A percentile compares a stretch with the other conserved stretches of the same genome.
Conservation (phyloP, 352 stramenopile species). For the Elongisporangium prolatum region DNA sequence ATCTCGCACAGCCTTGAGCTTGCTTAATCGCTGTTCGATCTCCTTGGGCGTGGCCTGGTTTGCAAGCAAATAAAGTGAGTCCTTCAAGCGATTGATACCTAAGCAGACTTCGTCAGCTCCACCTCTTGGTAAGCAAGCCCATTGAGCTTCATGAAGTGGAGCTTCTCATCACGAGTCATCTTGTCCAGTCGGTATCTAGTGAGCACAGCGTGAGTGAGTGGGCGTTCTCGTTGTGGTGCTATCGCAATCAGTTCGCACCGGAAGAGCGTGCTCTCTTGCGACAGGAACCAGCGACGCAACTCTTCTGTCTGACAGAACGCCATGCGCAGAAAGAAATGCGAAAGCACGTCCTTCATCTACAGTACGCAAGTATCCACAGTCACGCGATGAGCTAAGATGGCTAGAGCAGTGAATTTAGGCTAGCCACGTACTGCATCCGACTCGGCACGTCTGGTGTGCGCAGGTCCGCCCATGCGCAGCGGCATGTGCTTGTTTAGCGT, state of each 20-base stretch:
- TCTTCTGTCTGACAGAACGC: conserved; percentile 98
- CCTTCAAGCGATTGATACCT: background rate
- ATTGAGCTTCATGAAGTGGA: conserved; percentile 86
- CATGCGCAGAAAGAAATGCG: conserved; percentile 97
- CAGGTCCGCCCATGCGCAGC: conserved; percentile 33
- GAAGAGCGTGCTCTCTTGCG: conserved; percentile 95
- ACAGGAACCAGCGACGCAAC: conserved; percentile 96
- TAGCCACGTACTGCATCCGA: conserved; percentile 46
- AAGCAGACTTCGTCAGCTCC: background rate
- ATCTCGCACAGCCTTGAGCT: conserved; percentile 73
- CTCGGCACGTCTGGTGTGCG: conserved; percentile 48
- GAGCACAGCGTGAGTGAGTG: conserved; percentile 20
- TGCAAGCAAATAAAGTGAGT: background rate
- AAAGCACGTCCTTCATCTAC: conserved; percentile 90
- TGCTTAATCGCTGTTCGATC: conserved; percentile 47
- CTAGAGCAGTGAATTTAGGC: background rate
- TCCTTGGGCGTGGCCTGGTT: conserved; percentile 52
- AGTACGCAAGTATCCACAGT: background rate
- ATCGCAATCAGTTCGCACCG: conserved; percentile 24
- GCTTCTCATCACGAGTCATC: conserved; percentile 82
- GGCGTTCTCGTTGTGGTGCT: background rate
- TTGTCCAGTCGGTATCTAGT: conserved; percentile 85
- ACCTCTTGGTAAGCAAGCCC: conserved; percentile 75
- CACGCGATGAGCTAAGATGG: background rate
- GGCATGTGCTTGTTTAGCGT: conserved; percentile 84